These are phyloP conservation scores for Streptanthus diversifolius DNA, from an alignment of 345 rosid species.

Conservation along the genomic window DNA sequence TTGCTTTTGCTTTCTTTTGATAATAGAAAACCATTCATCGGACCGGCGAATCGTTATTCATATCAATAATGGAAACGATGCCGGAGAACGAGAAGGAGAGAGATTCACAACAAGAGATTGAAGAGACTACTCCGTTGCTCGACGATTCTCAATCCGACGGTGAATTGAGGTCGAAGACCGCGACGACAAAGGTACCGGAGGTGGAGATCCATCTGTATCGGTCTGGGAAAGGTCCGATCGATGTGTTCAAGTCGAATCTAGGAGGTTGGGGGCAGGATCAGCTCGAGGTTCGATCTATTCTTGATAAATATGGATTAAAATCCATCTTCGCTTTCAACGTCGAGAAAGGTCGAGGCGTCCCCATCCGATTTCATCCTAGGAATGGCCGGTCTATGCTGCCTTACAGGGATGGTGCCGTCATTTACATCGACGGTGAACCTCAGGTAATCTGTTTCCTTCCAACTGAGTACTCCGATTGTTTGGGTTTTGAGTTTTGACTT, in stretches of 20 bases:
- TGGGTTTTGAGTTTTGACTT: not conserved
- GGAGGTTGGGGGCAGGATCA: constrained; percentile 89
- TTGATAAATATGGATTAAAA: constrained; percentile 69
- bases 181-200: constrained; percentile 57
- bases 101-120: constrained; percentile 41
- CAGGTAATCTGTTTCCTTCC: constrained; percentile 41
- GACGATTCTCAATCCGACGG: constrained; percentile 15
- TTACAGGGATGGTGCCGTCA: constrained; percentile 68
- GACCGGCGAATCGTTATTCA: constrained; percentile 14
- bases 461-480: not conserved
- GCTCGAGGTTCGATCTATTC: constrained; percentile 76
- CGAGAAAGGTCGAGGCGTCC: constrained; percentile 62
- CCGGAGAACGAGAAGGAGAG: constrained; percentile 8
- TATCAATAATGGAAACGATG: constrained; percentile 28
- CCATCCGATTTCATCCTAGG: constrained; percentile 71
- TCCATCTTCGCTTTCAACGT: constrained; percentile 73
- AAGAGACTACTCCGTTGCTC: constrained; percentile 39
- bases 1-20: not conserved
- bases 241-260: constrained; percentile 63
- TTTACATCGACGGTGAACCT: constrained; percentile 85
- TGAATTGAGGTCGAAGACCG: constrained; percentile 25
- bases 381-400: constrained; percentile 74
- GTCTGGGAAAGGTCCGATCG: constrained; percentile 80
- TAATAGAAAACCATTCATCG: not conserved
- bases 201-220: constrained; percentile 75